Base-by-base conservation (phyloP, 257 asterid genomes). In the Solanum dulcamara region DNA sequence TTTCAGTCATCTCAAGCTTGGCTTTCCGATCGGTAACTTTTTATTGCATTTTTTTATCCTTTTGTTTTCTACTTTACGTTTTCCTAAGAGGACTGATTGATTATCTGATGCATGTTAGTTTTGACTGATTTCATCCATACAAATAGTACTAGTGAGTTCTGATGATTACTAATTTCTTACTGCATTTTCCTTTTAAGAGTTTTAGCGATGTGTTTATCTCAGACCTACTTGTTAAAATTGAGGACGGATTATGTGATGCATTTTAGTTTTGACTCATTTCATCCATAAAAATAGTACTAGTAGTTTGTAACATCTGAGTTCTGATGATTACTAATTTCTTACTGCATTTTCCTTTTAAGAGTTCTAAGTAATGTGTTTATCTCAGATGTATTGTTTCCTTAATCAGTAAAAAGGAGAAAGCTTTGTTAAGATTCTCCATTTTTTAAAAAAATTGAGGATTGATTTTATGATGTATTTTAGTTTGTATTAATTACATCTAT, bases 21-120 rank as follows among this genome's bases (percentile, higher is more conserved):
- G 33, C 70, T 83, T 48, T 40, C 88, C 85, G 87, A 85, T 88
- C 85, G 91, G 91, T 90, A 85, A 24, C 13, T 17, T 75, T 15
- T 44, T 48, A 22, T 17, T 70, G 40, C 48, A 18, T 70, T 59
- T 86, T 44, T 59, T 44, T 37, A 7, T 7, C 6, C 38, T 14
- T 67, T 35, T 48, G 24, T 24, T 48, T 22, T 17, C 9, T 84
- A 71, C 20, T 85, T 60, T 88, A 18, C 24, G 8, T 17, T 53
- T 53, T 53, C 24, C 42, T 38, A 6, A 2, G 20, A 37, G 40
- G 42, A 38, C 7, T 7, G 72, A 72, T 24, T 32, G 14, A 68
- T 57, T 51, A 15, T 51, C n/a, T 66, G 44, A 70, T 70, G 51
- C 51, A 70, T 70, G 37, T 70, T 67, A 7, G 44, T 67, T 70